These are phyloP conservation scores for Penicillium brevicompactum DNA, from an alignment of 2,329 filamentous ascomycete species.

Conservation along the genomic window DNA sequence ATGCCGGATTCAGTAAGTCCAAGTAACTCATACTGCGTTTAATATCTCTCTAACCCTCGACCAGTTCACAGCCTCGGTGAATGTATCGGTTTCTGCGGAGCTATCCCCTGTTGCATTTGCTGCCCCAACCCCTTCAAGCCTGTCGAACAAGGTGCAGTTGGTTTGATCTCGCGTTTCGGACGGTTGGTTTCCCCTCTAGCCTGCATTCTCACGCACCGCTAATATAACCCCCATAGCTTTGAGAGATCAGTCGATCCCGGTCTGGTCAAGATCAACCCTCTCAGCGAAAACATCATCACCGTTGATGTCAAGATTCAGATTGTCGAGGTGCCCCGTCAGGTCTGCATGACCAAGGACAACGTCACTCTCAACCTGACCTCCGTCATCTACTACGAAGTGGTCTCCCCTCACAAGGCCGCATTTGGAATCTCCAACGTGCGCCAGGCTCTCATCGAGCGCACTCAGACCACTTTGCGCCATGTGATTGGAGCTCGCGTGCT, in stretches of 20 bases:
- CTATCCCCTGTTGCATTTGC: slow-evolving; percentile 85
- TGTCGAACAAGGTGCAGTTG: slow-evolving; percentile 90
- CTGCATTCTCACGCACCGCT: background rate
- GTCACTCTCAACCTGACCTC: slow-evolving; percentile 91
- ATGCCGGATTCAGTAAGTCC: slow-evolving; percentile 76
- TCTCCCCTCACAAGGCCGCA: slow-evolving; percentile 90
- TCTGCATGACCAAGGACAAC: slow-evolving; percentile 99
- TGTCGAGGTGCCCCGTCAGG: slow-evolving; percentile 89
- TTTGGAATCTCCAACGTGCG: slow-evolving; percentile 95
- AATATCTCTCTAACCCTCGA: slow-evolving; percentile 5
- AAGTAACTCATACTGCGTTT: background rate
- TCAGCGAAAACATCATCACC: slow-evolving; percentile 84
- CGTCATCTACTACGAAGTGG: slow-evolving; percentile 99
- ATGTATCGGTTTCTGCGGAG: slow-evolving; percentile 75
- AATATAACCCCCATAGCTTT: slow-evolving; percentile 54
- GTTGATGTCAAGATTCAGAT: slow-evolving; percentile 99
- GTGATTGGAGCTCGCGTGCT: slow-evolving; percentile 93
- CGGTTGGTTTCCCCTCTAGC: slow-evolving; percentile 36
- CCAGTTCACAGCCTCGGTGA: slow-evolving; percentile 73
- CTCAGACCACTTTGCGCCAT: slow-evolving; percentile 94
- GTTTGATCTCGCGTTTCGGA: slow-evolving; percentile 93
- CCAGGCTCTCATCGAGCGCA: slow-evolving; percentile 95
- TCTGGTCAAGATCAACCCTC: slow-evolving; percentile 94
- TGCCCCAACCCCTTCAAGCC: slow-evolving; percentile 96
- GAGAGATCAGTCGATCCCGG: slow-evolving; percentile 95